phyloP scores from a whole-genome alignment of 306 rosid genomes.

The Psophocarpus tetragonolobus region DNA sequence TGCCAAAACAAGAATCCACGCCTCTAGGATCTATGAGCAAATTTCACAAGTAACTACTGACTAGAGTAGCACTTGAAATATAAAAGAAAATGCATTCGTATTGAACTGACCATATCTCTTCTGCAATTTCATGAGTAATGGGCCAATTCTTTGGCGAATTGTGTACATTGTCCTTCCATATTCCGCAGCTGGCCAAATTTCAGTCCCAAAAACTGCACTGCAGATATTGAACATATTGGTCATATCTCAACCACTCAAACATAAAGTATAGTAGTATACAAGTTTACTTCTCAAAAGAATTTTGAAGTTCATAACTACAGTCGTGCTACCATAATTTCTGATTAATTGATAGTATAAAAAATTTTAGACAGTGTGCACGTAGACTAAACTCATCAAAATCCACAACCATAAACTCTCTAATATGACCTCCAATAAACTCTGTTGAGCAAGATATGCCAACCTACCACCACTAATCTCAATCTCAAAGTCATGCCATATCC shows the following conservation, averaged over 20 bases:
- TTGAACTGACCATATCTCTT: slow-evolving; percentile 81
- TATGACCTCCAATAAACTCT: slow-evolving; percentile 13
- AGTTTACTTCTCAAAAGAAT: slow-evolving; percentile 3
- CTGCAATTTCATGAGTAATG: slow-evolving; percentile 86
- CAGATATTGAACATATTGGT: slow-evolving; percentile 42
- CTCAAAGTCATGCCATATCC: not conserved
- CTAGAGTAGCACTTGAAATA: not conserved
- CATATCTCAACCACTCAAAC: slow-evolving; percentile 39
- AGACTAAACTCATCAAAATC: not conserved
- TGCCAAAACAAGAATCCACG: slow-evolving; percentile 37
- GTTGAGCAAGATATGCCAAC: slow-evolving; percentile 6
- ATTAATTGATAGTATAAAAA: not conserved
- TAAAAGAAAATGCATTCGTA: slow-evolving; percentile 16
- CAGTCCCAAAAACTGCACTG: slow-evolving; percentile 99
- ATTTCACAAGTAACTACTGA: not conserved
- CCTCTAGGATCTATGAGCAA: slow-evolving; percentile 11
- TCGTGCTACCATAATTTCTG: not conserved
- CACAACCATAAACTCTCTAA: slow-evolving; percentile 18
- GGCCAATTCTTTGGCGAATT: slow-evolving; percentile 89
- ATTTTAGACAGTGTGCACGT: not conserved
- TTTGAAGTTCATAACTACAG: slow-evolving; percentile 8
- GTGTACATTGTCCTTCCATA: slow-evolving; percentile 99
- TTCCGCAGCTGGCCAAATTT: slow-evolving; percentile 98
- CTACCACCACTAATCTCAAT: not conserved
- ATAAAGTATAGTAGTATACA: not conserved